Conservation (phyloP, 805 yeast genomes). For the Lachancea meyersii region DNA sequence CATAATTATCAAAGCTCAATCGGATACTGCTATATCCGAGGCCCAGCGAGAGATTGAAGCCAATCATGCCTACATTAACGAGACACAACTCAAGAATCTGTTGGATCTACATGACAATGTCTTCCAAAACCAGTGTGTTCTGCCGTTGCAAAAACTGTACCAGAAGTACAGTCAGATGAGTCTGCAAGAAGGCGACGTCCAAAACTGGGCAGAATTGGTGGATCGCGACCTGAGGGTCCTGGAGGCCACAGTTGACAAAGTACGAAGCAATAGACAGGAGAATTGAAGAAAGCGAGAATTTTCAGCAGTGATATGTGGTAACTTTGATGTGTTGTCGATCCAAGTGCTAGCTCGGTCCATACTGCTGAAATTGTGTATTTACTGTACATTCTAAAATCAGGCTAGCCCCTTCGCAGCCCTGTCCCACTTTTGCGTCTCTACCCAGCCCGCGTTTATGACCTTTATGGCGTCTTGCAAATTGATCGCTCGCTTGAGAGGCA, state of each 20-base stretch:
- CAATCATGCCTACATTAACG: slow-evolving; percentile 23
- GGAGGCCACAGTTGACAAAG: slow-evolving; percentile 46
- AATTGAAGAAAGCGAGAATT: slow-evolving; percentile 12
- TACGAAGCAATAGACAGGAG: slow-evolving; percentile 25
- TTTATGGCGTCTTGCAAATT: slow-evolving; percentile 67
- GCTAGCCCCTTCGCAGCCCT: slow-evolving; percentile 37
- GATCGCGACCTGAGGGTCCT: slow-evolving; percentile 69
- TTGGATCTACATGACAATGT: slow-evolving; percentile 25
- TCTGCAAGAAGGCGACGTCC: slow-evolving; percentile 36
- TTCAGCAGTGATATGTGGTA: not conserved
- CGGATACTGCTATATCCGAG: slow-evolving; percentile 16
- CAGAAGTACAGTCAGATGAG: slow-evolving; percentile 15
- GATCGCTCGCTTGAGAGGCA: slow-evolving; percentile 60
- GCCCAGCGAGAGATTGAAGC: slow-evolving; percentile 24
- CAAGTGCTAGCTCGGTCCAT: too few relatives aligned
- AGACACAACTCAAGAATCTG: slow-evolving; percentile 25
- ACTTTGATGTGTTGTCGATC: not conserved
- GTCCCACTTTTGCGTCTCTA: slow-evolving; percentile 68
- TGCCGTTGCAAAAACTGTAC: slow-evolving; percentile 20
- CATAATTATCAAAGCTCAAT: slow-evolving; percentile 13
- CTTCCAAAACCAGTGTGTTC: slow-evolving; percentile 22
- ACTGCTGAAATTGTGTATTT: not conserved
- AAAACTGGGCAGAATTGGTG: slow-evolving; percentile 55
- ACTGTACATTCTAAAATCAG: slow-evolving; percentile 1
- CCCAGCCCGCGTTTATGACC: slow-evolving; percentile 82